Evolutionary conservation across 1,284 basidiomycete species (phyloP).

Genomic region (Tausonia pullulans): DNA sequence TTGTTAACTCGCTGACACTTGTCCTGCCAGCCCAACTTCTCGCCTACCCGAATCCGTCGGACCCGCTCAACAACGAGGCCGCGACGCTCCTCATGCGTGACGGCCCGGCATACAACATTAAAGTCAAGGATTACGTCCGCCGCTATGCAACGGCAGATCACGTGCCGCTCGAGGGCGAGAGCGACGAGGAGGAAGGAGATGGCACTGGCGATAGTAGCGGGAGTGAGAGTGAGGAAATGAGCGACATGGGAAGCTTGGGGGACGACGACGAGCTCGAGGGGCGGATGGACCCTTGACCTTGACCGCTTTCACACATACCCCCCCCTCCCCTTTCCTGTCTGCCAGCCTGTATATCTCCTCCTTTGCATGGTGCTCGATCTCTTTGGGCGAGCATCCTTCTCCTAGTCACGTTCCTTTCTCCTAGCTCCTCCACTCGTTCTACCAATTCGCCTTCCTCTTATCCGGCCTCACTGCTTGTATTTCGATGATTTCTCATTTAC

Average conservation of each 20-base stretch:
- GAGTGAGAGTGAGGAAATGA: constrained; percentile 7
- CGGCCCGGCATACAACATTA: constrained; percentile 83
- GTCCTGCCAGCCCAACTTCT: constrained; percentile 56
- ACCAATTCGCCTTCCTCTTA: too few species aligned
- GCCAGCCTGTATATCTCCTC: too few species aligned
- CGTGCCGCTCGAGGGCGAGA: constrained; percentile 1
- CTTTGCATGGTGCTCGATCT: too few species aligned
- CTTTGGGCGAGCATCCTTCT: too few species aligned
- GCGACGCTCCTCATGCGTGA: constrained; percentile 94
- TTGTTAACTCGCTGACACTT: too few species aligned
- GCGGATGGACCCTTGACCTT: constrained; percentile 8
- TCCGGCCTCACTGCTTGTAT: too few species aligned
- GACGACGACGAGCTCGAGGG: constrained; percentile 5
- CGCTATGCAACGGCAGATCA: constrained; percentile 31
- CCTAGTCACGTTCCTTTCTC: too few species aligned
- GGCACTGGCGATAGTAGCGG: neutral
- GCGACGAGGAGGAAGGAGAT: neutral
- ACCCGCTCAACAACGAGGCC: constrained; percentile 95
- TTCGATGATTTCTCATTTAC: too few species aligned
- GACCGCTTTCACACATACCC: too few species aligned
- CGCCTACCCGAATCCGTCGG: constrained; percentile 94
- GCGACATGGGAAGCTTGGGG: constrained; percentile 12
- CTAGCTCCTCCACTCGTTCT: too few species aligned
- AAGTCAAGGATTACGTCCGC: constrained; percentile 56
- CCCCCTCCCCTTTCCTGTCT: too few species aligned